These are phyloP conservation scores for Botrytis squamosa DNA, from an alignment of 2,329 filamentous ascomycete species.

Conservation along the genomic window DNA sequence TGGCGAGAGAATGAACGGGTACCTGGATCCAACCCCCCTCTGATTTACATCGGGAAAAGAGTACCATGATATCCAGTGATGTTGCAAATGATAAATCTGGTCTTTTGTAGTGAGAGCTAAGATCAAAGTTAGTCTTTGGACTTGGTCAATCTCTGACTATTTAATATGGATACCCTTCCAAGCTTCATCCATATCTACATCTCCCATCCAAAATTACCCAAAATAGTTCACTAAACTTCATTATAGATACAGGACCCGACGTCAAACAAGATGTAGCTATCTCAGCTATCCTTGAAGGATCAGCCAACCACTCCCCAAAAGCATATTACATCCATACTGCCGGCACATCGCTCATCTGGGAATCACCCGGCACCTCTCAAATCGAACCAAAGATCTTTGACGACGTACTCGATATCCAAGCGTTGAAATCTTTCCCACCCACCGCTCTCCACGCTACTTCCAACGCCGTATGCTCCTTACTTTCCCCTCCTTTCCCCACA, in stretches of 20 bases:
- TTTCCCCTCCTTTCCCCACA: background rate
- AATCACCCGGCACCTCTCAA: slow-evolving; percentile 23
- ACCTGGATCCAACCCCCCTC: background rate
- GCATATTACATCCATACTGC: slow-evolving; percentile 26
- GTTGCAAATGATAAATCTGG: background rate
- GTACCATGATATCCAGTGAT: background rate
- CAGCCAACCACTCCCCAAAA: slow-evolving; percentile 12
- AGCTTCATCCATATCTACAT: too few relatives aligned
- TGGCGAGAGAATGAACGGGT: background rate
- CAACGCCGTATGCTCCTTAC: background rate
- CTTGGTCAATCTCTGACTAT: background rate
- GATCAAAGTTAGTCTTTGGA: background rate
- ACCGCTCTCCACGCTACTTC: background rate
- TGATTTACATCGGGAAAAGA: too few relatives aligned
- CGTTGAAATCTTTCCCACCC: slow-evolving; percentile 20
- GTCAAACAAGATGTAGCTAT: slow-evolving; percentile 17
- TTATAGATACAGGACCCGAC: slow-evolving; percentile 22
- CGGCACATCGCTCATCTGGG: slow-evolving; percentile 22
- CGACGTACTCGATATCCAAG: slow-evolving; percentile 24
- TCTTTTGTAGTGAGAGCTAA: background rate
- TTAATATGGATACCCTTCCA: background rate
- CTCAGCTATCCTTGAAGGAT: slow-evolving; percentile 20
- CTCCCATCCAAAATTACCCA: background rate
- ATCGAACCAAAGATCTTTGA: slow-evolving; percentile 20
- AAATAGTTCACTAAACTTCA: background rate